These are phyloP conservation scores for Eudorina sp. DNA, from an alignment of 139 green algal species.

Conservation along the genomic window DNA sequence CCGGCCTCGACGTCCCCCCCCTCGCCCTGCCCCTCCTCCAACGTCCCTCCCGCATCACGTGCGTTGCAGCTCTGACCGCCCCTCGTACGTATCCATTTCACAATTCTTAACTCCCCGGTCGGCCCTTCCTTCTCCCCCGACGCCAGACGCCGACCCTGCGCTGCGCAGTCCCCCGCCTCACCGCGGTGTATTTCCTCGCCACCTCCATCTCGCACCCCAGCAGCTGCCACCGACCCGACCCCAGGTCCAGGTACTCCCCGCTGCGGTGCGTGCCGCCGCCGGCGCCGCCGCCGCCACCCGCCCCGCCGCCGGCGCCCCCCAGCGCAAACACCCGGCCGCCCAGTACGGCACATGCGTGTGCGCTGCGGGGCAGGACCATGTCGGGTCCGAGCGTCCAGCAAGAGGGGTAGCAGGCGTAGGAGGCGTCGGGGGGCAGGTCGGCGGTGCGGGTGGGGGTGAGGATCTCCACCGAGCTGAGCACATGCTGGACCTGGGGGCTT, in stretches of 20 bases:
- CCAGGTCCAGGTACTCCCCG: constrained; percentile 68
- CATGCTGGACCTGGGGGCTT: constrained; percentile 41
- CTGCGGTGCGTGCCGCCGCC: constrained; percentile 37
- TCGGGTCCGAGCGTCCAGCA: constrained; percentile 50
- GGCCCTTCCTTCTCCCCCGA: background rate
- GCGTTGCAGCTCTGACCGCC: too few relatives aligned
- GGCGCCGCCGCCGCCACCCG: constrained; percentile 58
- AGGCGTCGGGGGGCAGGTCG: background rate
- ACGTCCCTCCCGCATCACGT: too few relatives aligned
- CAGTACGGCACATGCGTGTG: constrained; percentile 63
- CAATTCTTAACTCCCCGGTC: too few relatives aligned
- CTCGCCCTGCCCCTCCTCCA: too few relatives aligned
- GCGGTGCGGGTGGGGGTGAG: background rate
- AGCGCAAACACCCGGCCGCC: constrained; percentile 66
- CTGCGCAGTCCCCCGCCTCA: too few relatives aligned
- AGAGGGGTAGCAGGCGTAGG: background rate
- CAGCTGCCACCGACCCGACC: constrained; percentile 62
- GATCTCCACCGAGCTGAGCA: constrained; percentile 33
- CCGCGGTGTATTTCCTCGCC: constrained; percentile 74
- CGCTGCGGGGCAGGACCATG: constrained; percentile 64
- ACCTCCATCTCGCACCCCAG: constrained; percentile 49
- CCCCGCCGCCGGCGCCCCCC: constrained; percentile 57
- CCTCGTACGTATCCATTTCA: too few relatives aligned
- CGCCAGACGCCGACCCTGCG: background rate
- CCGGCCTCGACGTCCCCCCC: too few relatives aligned